These are phyloP conservation scores for Oryza rufipogon DNA, from an alignment of 176 grass and related monocot species.

Conservation along the genomic window DNA sequence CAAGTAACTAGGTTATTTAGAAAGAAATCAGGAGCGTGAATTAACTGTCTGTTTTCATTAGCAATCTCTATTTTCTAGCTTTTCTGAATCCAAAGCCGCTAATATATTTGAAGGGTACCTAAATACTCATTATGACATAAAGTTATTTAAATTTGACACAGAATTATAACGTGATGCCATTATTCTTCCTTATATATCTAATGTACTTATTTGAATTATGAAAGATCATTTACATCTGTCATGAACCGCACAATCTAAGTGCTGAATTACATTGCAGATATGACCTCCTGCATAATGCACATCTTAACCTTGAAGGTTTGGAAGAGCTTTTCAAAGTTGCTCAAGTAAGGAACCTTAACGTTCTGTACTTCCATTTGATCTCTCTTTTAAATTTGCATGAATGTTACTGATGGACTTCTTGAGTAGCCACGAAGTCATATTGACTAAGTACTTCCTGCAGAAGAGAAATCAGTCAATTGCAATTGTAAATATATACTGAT, in stretches of 20 bases:
- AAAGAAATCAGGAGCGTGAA: background rate
- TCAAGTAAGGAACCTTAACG: conserved; percentile 67
- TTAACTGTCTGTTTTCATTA: background rate
- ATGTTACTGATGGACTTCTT: conserved; percentile 8
- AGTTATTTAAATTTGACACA: conserved; percentile 27
- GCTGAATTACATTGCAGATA: conserved; percentile 68
- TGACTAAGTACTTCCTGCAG: conserved; percentile 25
- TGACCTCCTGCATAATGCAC: conserved; percentile 93
- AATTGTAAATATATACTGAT: background rate
- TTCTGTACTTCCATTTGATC: conserved; percentile 34
- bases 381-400: conserved; percentile 12
- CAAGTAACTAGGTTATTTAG: background rate
- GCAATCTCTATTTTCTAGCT: conserved; percentile 20
- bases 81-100: background rate
- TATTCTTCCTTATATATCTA: background rate
- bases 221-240: conserved; percentile 12
- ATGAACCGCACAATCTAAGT: conserved; percentile 30
- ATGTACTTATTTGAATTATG: background rate
- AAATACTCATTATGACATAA: conserved; percentile 27
- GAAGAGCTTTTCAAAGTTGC: conserved; percentile 92
- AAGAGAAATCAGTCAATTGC: background rate
- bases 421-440: background rate
- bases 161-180: background rate
- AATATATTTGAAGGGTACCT: background rate
- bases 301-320: conserved; percentile 96